phyloP scores from a whole-genome alignment of 345 rosid species.

The Camelina hispida region DNA sequence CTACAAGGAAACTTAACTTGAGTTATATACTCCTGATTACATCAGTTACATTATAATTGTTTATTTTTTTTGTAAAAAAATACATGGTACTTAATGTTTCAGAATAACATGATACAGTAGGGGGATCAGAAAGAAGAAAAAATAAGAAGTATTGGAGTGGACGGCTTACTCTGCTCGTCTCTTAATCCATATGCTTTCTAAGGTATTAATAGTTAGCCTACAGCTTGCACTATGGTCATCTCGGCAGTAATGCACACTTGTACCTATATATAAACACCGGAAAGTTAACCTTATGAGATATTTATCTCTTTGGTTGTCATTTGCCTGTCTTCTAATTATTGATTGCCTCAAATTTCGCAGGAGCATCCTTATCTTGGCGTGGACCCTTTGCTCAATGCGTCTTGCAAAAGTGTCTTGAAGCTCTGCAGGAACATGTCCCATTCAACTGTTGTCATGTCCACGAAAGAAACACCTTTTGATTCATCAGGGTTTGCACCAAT shows the following conservation, averaged over 20 bases:
- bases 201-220: conserved; percentile 46
- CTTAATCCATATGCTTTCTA: conserved; percentile 45
- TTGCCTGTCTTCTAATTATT: conserved; percentile 37
- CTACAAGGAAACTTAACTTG: conserved; percentile 1
- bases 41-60: conserved; percentile 32
- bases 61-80: conserved; percentile 10
- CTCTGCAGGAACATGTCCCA: conserved; percentile 67
- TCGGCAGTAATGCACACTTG: conserved; percentile 45
- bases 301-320: conserved; percentile 33
- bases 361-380: conserved; percentile 62
- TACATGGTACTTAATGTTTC: conserved; percentile 32
- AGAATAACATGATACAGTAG: conserved; percentile 38
- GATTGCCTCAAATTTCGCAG: conserved; percentile 53
- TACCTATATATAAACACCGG: conserved; percentile 42
- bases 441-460: conserved; percentile 62
- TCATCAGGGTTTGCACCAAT: conserved; percentile 34
- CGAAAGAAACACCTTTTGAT: conserved; percentile 52
- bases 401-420: conserved; percentile 64
- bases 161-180: conserved; percentile 42
- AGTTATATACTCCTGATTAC: conserved; percentile 37
- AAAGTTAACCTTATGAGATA: conserved; percentile 41
- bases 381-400: conserved; percentile 48
- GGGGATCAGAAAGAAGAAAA: conserved; percentile 41
- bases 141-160: conserved; percentile 46
- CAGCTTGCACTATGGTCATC: conserved; percentile 43